Evolutionary conservation across 2,329 filamentous ascomycete genomes (phyloP).

Genomic region (Sporothrix euskadiensis): DNA sequence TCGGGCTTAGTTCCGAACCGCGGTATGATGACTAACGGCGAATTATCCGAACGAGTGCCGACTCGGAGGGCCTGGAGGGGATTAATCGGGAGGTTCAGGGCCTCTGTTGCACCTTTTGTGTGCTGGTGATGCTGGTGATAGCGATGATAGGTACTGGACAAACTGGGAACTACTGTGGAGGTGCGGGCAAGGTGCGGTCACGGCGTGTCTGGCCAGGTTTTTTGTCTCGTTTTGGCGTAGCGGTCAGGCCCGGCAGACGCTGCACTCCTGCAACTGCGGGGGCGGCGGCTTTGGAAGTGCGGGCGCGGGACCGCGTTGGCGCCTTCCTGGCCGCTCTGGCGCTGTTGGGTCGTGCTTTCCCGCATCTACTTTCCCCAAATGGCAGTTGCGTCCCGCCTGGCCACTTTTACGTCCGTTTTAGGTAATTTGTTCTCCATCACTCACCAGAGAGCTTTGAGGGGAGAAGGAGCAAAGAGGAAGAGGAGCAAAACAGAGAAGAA

Average conservation of each 20-base stretch:
- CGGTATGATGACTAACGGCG: constrained; percentile 15
- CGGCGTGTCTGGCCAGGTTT: constrained; percentile 9
- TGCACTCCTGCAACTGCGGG: not conserved
- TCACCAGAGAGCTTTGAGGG: not conserved
- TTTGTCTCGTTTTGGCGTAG: constrained; percentile 13
- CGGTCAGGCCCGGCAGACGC: not conserved
- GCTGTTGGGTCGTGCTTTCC: constrained; percentile 14
- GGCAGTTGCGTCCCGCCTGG: constrained; percentile 24
- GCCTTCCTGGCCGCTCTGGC: not conserved
- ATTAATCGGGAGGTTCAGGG: constrained; percentile 23
- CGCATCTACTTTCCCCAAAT: constrained; percentile 23
- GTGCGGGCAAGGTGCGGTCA: not conserved
- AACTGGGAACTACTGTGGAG: not conserved
- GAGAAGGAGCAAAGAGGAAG: not conserved
- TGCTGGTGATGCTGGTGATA: not conserved
- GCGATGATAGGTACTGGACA: not conserved
- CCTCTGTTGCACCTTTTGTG: not conserved
- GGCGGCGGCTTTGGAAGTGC: not conserved
- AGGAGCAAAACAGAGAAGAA: not conserved
- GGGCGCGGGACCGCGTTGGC: not conserved
- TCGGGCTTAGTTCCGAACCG: constrained; percentile 12
- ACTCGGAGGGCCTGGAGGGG: constrained; percentile 17
- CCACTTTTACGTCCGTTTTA: constrained; percentile 14
- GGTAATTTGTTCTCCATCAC: constrained; percentile 8
- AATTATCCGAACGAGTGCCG: constrained; percentile 29